phyloP scores from a whole-genome alignment of 2,329 filamentous ascomycete genomes.

The Trichoderma gracile region DNA sequence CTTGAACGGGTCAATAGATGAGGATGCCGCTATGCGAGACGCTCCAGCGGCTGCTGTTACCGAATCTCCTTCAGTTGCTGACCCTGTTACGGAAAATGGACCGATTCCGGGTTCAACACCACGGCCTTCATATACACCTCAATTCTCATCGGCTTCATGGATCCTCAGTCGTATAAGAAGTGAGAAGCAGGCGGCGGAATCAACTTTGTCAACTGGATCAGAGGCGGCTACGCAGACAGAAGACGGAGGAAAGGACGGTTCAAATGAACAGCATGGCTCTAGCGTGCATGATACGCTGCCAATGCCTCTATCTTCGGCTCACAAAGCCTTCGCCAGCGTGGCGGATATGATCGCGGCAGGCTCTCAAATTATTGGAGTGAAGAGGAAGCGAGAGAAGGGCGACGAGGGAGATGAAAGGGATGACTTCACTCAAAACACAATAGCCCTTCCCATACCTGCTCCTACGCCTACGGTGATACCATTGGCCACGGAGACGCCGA shows the following conservation, averaged over 20 bases:
- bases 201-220: not conserved
- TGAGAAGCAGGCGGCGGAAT: not conserved
- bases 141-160: conserved; percentile 35
- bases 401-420: conserved; percentile 25
- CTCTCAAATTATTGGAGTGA: conserved; percentile 26
- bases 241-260: not conserved
- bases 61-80: not conserved
- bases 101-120: not conserved
- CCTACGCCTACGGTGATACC: conserved; percentile 2
- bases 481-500: conserved; percentile 5
- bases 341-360: conserved; percentile 2
- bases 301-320: conserved; percentile 17
- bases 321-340: not conserved
- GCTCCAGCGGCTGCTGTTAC: not conserved
- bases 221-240: not conserved
- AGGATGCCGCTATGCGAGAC: not conserved
- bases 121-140: conserved; percentile 33
- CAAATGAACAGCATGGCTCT: not conserved
- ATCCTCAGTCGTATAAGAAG: conserved; percentile 36
- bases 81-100: not conserved
- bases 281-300: conserved; percentile 21
- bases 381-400: conserved; percentile 36
- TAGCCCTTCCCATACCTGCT: conserved; percentile 33
- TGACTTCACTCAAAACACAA: conserved; percentile 40
- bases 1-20: not conserved